A percentile compares a stretch with the other conserved stretches of the same genome.
These are phyloP conservation scores for Croton setiger DNA, from an alignment of 441 rosid genomes.

Conservation along the genomic window DNA sequence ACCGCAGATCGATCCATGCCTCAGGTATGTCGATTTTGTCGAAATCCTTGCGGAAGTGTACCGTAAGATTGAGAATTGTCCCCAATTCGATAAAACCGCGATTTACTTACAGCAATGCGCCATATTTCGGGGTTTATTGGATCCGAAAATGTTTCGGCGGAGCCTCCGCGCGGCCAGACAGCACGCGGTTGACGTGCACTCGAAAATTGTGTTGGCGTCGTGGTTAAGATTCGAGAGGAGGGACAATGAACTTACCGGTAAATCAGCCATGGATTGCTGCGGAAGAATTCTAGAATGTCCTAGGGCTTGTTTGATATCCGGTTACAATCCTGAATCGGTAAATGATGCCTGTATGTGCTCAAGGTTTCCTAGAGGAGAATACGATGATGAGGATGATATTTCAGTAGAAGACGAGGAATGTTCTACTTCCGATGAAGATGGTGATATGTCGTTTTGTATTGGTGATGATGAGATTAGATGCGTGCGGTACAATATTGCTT, in stretches of 20 bases:
- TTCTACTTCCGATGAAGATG: constrained; percentile 60
- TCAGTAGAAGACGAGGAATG: constrained; percentile 39
- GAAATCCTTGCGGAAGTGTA: constrained; percentile 63
- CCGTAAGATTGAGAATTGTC: constrained; percentile 47
- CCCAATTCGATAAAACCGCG: constrained; percentile 54
- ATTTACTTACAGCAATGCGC: constrained; percentile 70
- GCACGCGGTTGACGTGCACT: constrained; percentile 70
- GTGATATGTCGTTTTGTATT: constrained; percentile 72
- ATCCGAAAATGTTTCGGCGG: constrained; percentile 77
- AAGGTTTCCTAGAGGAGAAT: constrained; percentile 31
- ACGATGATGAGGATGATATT: constrained; percentile 34
- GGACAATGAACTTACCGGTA: constrained; percentile 81
- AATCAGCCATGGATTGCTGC: constrained; percentile 70
- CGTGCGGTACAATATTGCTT: constrained; percentile 61
- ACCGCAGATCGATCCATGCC: constrained; percentile 67
- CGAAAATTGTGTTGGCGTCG: constrained; percentile 71
- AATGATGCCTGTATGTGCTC: constrained; percentile 66
- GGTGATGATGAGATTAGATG: constrained; percentile 84
- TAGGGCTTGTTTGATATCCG: constrained; percentile 59
- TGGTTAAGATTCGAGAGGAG: constrained; percentile 94
- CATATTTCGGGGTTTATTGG: constrained; percentile 54
- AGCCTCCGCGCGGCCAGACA: constrained; percentile 70
- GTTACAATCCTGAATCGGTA: constrained; percentile 66
- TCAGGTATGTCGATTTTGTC: constrained; percentile 64
- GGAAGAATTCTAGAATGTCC: constrained; percentile 90